These are phyloP conservation scores for Vigna reflexopilosa DNA, from an alignment of 306 rosid genomes.

Conservation along the genomic window DNA sequence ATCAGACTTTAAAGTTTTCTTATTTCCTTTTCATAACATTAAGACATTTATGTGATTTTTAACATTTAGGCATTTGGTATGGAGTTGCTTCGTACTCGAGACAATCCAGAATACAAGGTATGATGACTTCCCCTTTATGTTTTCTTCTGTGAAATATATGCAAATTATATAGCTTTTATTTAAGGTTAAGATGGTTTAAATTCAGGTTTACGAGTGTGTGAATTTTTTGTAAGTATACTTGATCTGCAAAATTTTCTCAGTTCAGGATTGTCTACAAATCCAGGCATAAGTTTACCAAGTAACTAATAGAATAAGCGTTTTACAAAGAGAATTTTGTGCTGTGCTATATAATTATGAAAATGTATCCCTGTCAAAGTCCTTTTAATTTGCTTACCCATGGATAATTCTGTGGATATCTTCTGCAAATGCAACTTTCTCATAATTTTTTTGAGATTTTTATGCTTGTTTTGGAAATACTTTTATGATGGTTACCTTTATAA, in stretches of 20 bases:
- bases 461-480: constrained; percentile 26
- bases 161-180: constrained; percentile 17
- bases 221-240: constrained; percentile 20
- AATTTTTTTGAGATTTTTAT: constrained; percentile 32
- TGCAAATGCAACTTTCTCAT: constrained; percentile 28
- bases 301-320: constrained; percentile 12
- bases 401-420: constrained; percentile 28
- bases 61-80: constrained; percentile 83
- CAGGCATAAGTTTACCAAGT: constrained; percentile 1
- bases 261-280: constrained; percentile 13
- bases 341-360: constrained; percentile 32
- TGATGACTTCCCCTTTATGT: constrained; percentile 21
- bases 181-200: constrained; percentile 14
- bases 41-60: constrained; percentile 39
- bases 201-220: constrained; percentile 11
- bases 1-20: constrained; percentile 1
- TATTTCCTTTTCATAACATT: constrained; percentile 1
- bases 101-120: constrained; percentile 97
- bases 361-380: constrained; percentile 5
- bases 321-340: constrained; percentile 25
- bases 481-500: constrained; percentile 17
- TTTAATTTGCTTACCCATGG: neutral
- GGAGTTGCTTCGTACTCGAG: constrained; percentile 93
- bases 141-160: constrained; percentile 12
- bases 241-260: neutral